A percentile compares a stretch with the other conserved stretches of the same genome.
These are phyloP conservation scores for Stephanodiscus minutulus DNA, from an alignment of 108 stramenopile genomes.

Conservation along the genomic window DNA sequence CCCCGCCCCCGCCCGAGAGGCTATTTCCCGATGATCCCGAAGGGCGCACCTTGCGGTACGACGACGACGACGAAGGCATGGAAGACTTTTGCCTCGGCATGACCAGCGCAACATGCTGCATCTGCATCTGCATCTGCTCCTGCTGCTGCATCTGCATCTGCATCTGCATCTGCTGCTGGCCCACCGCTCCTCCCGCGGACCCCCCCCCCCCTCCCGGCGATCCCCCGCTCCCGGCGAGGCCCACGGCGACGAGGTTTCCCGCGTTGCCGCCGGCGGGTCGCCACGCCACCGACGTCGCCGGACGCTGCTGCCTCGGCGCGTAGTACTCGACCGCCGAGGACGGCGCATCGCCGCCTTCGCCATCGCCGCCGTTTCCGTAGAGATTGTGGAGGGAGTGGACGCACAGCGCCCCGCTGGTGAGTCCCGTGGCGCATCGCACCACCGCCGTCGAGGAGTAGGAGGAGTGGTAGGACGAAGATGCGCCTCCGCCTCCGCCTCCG, in stretches of 20 bases:
- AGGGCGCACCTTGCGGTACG: not conserved
- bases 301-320: constrained; percentile 69
- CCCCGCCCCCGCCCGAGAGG: constrained; percentile 1
- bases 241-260: constrained; percentile 73
- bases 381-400: constrained; percentile 62
- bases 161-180: not conserved
- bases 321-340: constrained; percentile 67
- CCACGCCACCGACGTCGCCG: constrained; percentile 75
- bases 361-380: constrained; percentile 3
- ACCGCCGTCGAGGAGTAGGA: not conserved
- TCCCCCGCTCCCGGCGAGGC: constrained; percentile 52
- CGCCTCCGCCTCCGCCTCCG: not conserved
- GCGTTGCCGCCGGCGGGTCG: constrained; percentile 30
- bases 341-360: constrained; percentile 9
- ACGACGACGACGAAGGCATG: not conserved
- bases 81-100: not conserved
- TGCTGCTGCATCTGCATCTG: too few species aligned
- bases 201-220: not conserved
- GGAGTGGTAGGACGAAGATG: not conserved
- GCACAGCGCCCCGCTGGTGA: constrained; percentile 73
- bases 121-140: not conserved
- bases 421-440: constrained; percentile 64
- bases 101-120: not conserved
- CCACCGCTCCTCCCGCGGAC: constrained; percentile 25
- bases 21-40: not conserved